Evolutionary conservation across 768 basidiomycete genomes (phyloP).

Genomic region (Leccinum variicolor): DNA sequence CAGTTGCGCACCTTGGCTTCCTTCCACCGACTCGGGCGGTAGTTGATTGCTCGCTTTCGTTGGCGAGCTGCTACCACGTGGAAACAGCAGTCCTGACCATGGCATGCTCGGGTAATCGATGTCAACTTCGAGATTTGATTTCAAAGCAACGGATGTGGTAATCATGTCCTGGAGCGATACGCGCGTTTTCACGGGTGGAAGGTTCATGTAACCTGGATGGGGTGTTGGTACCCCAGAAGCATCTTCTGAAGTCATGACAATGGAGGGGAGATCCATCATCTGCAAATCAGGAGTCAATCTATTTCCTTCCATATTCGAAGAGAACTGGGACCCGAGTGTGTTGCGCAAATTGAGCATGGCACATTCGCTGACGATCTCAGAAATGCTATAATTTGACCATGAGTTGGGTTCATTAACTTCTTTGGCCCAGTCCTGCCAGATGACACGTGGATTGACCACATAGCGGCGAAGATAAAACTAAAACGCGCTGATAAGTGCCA

Average conservation of each 20-base stretch:
- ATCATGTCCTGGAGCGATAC: slow-evolving; percentile 78
- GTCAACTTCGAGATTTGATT: slow-evolving; percentile 65
- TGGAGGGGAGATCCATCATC: slow-evolving; percentile 2
- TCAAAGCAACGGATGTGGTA: slow-evolving; percentile 66
- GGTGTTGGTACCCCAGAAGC: slow-evolving; percentile 25
- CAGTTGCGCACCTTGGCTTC: slow-evolving; percentile 22
- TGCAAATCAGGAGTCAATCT: slow-evolving; percentile 3
- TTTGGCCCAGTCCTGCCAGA: slow-evolving; percentile 58
- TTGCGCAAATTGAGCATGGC: slow-evolving; percentile 64
- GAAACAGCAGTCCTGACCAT: slow-evolving; percentile 51
- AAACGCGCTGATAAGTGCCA: slow-evolving; percentile 3
- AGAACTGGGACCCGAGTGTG: slow-evolving; percentile 42
- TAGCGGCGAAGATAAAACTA: slow-evolving; percentile 70
- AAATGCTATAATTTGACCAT: slow-evolving; percentile 63
- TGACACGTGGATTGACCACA: slow-evolving; percentile 68
- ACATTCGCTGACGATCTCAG: slow-evolving; percentile 64
- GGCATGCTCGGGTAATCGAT: slow-evolving; percentile 46
- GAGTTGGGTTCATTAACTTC: slow-evolving; percentile 64
- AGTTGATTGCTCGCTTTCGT: slow-evolving; percentile 15
- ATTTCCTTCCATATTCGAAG: background rate
- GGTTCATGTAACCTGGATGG: slow-evolving; percentile 33
- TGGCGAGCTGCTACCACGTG: slow-evolving; percentile 29
- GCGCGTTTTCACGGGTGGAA: slow-evolving; percentile 30
- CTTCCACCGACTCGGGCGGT: slow-evolving; percentile 15
- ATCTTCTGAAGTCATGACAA: slow-evolving; percentile 19